Evolutionary conservation across 2,329 filamentous ascomycete genomes (phyloP).

Genomic region (Diaporthe ampelina): DNA sequence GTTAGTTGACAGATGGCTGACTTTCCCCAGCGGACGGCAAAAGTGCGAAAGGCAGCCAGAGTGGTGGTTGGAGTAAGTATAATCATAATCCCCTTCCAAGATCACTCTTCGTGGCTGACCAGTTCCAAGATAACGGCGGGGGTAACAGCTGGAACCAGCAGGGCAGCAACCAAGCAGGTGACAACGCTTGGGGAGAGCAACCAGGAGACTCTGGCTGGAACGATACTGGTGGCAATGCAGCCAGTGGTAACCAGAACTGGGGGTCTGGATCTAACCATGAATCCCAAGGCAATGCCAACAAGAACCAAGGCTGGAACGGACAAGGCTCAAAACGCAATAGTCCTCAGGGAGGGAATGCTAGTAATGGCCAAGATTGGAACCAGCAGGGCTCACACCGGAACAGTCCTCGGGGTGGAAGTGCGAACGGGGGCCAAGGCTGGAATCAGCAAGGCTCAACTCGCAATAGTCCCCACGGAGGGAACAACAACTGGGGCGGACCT

Average conservation of each 20-base stretch:
- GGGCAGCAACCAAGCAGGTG: slow-evolving; percentile 6
- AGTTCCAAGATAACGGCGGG: neutral
- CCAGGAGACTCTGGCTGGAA: slow-evolving; percentile 4
- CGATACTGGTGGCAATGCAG: slow-evolving; percentile 3
- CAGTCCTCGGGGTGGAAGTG: slow-evolving; percentile 2
- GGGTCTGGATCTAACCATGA: slow-evolving; percentile 19
- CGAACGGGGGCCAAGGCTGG: slow-evolving; percentile 1
- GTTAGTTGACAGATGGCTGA: neutral
- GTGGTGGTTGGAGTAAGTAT: slow-evolving; percentile 28
- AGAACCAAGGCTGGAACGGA: slow-evolving; percentile 3
- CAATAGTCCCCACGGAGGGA: slow-evolving; percentile 16
- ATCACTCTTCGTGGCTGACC: neutral
- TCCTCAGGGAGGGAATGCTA: slow-evolving; percentile 14
- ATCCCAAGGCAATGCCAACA: slow-evolving; percentile 16
- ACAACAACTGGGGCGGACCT: slow-evolving; percentile 27
- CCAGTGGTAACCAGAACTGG: slow-evolving; percentile 29
- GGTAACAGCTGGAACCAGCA: neutral
- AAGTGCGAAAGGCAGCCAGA: slow-evolving; percentile 31
- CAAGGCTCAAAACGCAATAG: neutral
- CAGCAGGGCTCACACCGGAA: neutral
- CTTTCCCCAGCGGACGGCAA: slow-evolving; percentile 23
- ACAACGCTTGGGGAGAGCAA: neutral
- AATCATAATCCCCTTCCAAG: neutral
- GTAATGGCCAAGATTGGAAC: neutral
- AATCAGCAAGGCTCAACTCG: neutral